Evolutionary conservation across 2,329 filamentous ascomycete species (phyloP).

Genomic region (Epichloe festucae): DNA sequence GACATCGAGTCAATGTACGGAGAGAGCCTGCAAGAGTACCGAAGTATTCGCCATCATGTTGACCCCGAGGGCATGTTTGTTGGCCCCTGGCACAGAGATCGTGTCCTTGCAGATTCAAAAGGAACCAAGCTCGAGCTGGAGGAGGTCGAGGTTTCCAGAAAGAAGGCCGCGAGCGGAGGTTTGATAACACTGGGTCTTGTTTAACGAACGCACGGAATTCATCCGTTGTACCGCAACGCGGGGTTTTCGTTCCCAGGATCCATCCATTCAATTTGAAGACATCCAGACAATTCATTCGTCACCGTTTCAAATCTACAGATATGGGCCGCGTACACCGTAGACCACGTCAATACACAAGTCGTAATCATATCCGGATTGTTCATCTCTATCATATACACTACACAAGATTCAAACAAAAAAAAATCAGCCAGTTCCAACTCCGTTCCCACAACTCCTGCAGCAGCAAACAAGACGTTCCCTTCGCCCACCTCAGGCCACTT

Average conservation of each 20-base stretch:
- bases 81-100: constrained; percentile 76
- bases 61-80: constrained; percentile 81
- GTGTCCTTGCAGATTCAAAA: constrained; percentile 33
- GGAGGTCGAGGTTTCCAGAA: constrained; percentile 21
- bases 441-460: not conserved
- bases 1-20: constrained; percentile 60
- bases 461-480: not conserved
- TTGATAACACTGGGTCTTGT: constrained; percentile 11
- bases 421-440: not conserved
- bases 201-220: not conserved
- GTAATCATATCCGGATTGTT: not conserved
- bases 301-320: no score
- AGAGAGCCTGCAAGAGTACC: constrained; percentile 51
- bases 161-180: constrained; percentile 13
- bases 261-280: no score
- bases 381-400: constrained; percentile 1
- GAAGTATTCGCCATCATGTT: constrained; percentile 52
- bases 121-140: constrained; percentile 22
- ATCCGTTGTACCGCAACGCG: no score
- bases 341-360: not conserved
- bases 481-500: not conserved
- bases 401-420: not conserved
- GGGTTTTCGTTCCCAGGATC: no score
- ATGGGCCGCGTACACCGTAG: no score
- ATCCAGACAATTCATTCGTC: no score